Evolutionary conservation across 257 asterid genomes (phyloP).

Genomic region (Verbascum thapsus): DNA sequence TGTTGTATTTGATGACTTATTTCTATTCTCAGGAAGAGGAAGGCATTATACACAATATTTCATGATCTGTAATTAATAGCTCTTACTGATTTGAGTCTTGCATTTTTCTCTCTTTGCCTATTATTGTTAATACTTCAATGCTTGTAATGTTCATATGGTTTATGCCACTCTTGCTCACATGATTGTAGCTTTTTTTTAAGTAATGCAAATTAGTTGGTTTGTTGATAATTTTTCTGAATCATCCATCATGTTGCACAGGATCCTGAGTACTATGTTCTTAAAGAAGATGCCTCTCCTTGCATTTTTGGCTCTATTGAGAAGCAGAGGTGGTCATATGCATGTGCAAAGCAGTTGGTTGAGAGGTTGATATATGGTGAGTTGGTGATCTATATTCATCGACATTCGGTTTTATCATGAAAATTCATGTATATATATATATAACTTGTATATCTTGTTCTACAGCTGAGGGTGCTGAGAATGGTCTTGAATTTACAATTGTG

Average conservation of each 20-base stretch:
- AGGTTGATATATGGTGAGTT: conserved; percentile 67
- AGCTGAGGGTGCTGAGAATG: conserved; percentile 86
- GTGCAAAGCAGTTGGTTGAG: conserved; percentile 78
- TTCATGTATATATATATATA: background rate
- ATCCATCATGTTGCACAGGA: conserved; percentile 42
- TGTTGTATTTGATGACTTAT: too few relatives aligned
- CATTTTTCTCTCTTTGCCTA: background rate
- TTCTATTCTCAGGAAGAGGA: too few relatives aligned
- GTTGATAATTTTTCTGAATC: conserved; percentile 26
- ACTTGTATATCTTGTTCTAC: conserved; percentile 32
- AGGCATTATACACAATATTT: too few relatives aligned
- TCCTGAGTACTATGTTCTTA: conserved; percentile 57
- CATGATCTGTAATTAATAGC: too few relatives aligned
- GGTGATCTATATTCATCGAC: background rate
- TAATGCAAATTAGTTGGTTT: too few relatives aligned
- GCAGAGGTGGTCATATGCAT: conserved; percentile 83
- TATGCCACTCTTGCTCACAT: background rate
- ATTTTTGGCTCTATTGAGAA: conserved; percentile 75
- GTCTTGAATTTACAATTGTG: conserved; percentile 71
- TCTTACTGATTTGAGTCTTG: background rate
- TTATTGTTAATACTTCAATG: background rate
- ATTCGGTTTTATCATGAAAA: conserved; percentile 20
- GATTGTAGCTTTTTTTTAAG: too few relatives aligned
- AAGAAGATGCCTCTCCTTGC: conserved; percentile 70
- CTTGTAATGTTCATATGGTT: conserved; percentile 1